Evolutionary conservation across 2,329 filamentous ascomycete genomes (phyloP).

Genomic region (Chaetothyriales sp.): DNA sequence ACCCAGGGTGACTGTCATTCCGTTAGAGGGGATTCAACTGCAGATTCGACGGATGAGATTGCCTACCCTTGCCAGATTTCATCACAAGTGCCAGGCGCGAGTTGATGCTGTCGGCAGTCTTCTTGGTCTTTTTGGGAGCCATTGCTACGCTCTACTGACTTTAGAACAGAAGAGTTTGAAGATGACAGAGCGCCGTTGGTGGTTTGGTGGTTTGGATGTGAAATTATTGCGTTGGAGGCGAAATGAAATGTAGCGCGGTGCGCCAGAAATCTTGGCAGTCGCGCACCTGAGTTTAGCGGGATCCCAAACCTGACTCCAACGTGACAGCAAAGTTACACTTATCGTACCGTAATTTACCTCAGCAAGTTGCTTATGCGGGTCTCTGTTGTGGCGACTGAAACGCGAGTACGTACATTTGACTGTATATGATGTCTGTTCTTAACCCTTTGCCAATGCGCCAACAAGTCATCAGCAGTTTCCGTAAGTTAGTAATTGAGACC

Average conservation of each 20-base stretch:
- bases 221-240: background rate
- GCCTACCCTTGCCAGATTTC: conserved; percentile 47
- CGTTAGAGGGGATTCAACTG: conserved; percentile 1
- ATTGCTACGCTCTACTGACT: conserved; percentile 37
- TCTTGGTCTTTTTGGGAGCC: conserved; percentile 57
- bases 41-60: background rate
- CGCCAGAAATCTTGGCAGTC: background rate
- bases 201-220: background rate
- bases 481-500: background rate
- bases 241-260: background rate
- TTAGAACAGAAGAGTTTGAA: conserved; percentile 19
- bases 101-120: conserved; percentile 70
- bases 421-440: background rate
- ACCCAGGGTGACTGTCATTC: conserved; percentile 58
- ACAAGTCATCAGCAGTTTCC: background rate
- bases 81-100: conserved; percentile 56
- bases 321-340: no score
- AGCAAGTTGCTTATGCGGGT: background rate
- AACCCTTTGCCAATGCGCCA: background rate
- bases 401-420: background rate
- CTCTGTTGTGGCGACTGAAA: background rate
- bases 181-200: conserved; percentile 10
- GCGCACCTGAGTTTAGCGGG: background rate
- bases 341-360: background rate
- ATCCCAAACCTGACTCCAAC: background rate